These are phyloP conservation scores for thale cress (Arabidopsis thaliana) DNA, from an alignment of 345 rosid genomes.

Conservation along the genomic window TAIR10.1 NC_003075.7:12446501-12447000, in stretches of 20 bases:
- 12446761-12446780: neutral
- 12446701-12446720: neutral
- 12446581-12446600: neutral
- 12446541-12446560: neutral
- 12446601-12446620: neutral
- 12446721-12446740: too few relatives aligned
- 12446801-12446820: neutral
- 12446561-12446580: neutral
- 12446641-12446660: neutral
- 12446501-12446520: slow-evolving; percentile 16
- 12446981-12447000: neutral
- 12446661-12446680: neutral
- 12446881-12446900: neutral
- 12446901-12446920: neutral
- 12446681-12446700: neutral
- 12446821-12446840: neutral
- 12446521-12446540: neutral
- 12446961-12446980: neutral
- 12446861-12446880: neutral
- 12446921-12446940: neutral
- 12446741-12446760: neutral
- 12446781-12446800: neutral
- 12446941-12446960: neutral
- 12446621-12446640: neutral
- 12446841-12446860: neutral